phyloP scores from a whole-genome alignment of 805 yeast genomes.

The Spathaspora sp. region DNA sequence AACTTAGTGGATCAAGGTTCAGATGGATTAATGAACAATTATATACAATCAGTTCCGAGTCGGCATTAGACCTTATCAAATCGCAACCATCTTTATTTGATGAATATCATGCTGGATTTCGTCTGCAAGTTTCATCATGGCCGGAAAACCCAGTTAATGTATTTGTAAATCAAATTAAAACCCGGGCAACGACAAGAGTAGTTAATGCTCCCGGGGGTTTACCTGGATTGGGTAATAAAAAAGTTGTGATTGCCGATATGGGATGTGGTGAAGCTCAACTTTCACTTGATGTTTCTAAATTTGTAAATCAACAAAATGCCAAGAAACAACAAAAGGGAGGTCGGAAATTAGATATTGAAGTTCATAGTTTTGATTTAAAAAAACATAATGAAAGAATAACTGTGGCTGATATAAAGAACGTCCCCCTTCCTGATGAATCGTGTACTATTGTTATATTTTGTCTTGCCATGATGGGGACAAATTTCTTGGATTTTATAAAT shows the following conservation, averaged over 20 bases:
- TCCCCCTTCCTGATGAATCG: conserved; percentile 76
- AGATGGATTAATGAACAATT: conserved; percentile 97
- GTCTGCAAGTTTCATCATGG: conserved; percentile 95
- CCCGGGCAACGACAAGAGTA: conserved; percentile 52
- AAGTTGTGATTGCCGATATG: conserved; percentile 91
- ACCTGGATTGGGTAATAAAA: conserved; percentile 64
- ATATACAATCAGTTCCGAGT: conserved; percentile 79
- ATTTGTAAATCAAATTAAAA: conserved; percentile 67
- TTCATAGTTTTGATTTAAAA: conserved; percentile 89
- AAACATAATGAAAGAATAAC: conserved; percentile 87
- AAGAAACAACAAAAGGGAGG: conserved; percentile 17
- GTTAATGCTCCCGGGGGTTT: conserved; percentile 95
- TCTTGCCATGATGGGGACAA: conserved; percentile 95
- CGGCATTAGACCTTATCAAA: conserved; percentile 67
- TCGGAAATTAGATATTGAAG: conserved; percentile 46
- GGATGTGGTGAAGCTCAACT: conserved; percentile 98
- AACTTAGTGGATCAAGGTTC: conserved; percentile 90
- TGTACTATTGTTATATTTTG: conserved; percentile 91
- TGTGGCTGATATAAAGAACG: conserved; percentile 93
- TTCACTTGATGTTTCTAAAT: conserved; percentile 59
- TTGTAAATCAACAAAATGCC: conserved; percentile 30
- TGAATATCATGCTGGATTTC: conserved; percentile 93
- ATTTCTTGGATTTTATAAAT: conserved; percentile 83
- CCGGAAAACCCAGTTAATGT: conserved; percentile 98
- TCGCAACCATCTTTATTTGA: conserved; percentile 87